A percentile compares a stretch with the other conserved stretches of the same genome.
These are phyloP conservation scores for Kodamaea restingae DNA, from an alignment of 805 yeast genomes.

Conservation along the genomic window DNA sequence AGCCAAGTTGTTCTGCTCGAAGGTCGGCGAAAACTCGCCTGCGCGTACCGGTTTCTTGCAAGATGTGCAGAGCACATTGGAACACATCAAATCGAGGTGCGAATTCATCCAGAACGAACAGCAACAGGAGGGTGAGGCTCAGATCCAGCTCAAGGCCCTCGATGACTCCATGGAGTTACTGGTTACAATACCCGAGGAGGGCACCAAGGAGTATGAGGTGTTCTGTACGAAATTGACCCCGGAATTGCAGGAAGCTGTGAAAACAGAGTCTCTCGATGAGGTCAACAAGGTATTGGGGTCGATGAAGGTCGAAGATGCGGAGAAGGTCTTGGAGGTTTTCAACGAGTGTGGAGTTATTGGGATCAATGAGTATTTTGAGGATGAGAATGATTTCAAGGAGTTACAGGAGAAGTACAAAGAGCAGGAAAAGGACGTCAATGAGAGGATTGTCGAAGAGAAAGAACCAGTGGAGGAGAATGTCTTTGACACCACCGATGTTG, in stretches of 20 bases:
- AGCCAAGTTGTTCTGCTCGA: slow-evolving; percentile 63
- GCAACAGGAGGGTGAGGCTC: slow-evolving; percentile 55
- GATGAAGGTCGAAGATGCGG: slow-evolving; percentile 76
- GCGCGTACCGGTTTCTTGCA: slow-evolving; percentile 66
- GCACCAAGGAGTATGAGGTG: slow-evolving; percentile 51
- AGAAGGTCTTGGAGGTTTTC: slow-evolving; percentile 64
- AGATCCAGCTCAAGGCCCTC: slow-evolving; percentile 81
- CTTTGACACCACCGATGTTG: slow-evolving; percentile 12
- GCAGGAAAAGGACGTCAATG: too few relatives aligned
- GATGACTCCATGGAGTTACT: slow-evolving; percentile 78
- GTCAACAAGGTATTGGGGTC: slow-evolving; percentile 79
- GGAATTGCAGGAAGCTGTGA: slow-evolving; percentile 71
- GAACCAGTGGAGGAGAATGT: slow-evolving; percentile 11
- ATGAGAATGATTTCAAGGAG: slow-evolving; percentile 62
- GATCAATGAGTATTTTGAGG: slow-evolving; percentile 69
- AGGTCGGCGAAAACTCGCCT: slow-evolving; percentile 52
- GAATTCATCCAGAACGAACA: slow-evolving; percentile 56
- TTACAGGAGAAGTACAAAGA: slow-evolving; percentile 47
- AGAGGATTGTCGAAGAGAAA: slow-evolving; percentile 11
- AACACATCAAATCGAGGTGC: slow-evolving; percentile 76
- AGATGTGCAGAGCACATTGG: slow-evolving; percentile 70
- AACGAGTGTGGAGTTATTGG: slow-evolving; percentile 82
- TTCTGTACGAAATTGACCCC: slow-evolving; percentile 54
- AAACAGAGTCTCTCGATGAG: slow-evolving; percentile 64
- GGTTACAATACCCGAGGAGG: slow-evolving; percentile 61